Conservation (phyloP, 805 yeast species). For the Sugiyamaella boreocaroliniensis region DNA sequence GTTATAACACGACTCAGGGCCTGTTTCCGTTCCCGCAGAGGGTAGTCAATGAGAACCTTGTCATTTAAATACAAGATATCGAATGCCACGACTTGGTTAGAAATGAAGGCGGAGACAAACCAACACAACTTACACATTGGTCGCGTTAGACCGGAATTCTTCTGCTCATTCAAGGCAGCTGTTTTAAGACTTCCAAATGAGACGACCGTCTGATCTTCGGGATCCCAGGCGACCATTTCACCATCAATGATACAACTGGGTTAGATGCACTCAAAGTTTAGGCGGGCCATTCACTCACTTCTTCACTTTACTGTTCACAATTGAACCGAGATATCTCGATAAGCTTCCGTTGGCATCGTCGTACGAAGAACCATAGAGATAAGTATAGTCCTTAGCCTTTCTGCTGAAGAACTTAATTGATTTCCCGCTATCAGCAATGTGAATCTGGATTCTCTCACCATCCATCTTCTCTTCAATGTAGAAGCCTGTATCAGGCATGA, state of each 20-base stretch:
- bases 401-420: constrained; percentile 52
- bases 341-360: constrained; percentile 42
- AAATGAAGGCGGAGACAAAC: constrained; percentile 10
- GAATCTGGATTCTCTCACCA: constrained; percentile 84
- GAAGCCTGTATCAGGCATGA: constrained; percentile 43
- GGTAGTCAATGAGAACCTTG: constrained; percentile 45
- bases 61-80: constrained; percentile 73
- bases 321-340: constrained; percentile 44
- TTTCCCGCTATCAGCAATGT: constrained; percentile 45
- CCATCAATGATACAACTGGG: constrained; percentile 61
- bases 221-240: constrained; percentile 88
- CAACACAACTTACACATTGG: constrained; percentile 22
- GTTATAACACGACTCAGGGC: constrained; percentile 42
- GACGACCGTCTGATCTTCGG: constrained; percentile 40
- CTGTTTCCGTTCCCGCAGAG: constrained; percentile 51
- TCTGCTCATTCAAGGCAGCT: constrained; percentile 52
- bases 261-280: not conserved
- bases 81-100: constrained; percentile 45
- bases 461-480: constrained; percentile 86
- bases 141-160: constrained; percentile 25
- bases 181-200: constrained; percentile 80
- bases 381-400: constrained; percentile 65
- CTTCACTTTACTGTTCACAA: constrained; percentile 26
- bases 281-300: constrained; percentile 7
- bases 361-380: constrained; percentile 53